A percentile compares a stretch with the other conserved stretches of the same genome.
Conservation (phyloP, 140 eudicot species). For the Erigeron philadelphicus region DNA sequence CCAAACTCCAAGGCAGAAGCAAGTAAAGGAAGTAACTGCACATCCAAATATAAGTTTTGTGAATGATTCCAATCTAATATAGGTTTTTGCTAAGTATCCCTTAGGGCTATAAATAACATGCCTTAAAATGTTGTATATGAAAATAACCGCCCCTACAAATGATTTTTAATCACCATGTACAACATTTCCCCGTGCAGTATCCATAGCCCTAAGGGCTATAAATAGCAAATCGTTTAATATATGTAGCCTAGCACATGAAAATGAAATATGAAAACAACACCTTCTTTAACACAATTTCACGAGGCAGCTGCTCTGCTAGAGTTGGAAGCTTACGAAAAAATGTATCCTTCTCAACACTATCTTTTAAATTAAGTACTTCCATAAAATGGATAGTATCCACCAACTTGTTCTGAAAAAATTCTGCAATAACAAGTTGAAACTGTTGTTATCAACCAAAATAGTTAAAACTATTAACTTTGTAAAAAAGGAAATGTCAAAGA, state of each 20-base stretch:
- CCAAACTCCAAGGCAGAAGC: conserved; percentile 92
- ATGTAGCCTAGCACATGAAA: not conserved
- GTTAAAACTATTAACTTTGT: not conserved
- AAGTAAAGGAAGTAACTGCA: conserved; percentile 71
- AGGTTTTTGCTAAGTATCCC: not conserved
- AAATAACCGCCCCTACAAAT: too few species aligned
- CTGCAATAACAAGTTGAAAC: conserved; percentile 36
- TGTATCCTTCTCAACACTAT: conserved; percentile 93
- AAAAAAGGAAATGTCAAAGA: not conserved
- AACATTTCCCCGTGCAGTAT: too few species aligned
- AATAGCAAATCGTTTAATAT: too few species aligned
- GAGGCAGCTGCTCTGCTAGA: conserved; percentile 94
- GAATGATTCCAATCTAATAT: not conserved
- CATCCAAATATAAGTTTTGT: conserved; percentile 1
- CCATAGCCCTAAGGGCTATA: too few species aligned
- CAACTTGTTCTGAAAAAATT: conserved; percentile 85
- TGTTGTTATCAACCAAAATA: not conserved
- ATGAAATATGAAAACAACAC: conserved; percentile 25
- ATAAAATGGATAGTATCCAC: conserved; percentile 89
- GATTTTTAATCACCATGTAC: too few species aligned
- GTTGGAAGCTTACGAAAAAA: conserved; percentile 96
- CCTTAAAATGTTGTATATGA: too few species aligned
- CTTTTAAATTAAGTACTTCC: conserved; percentile 84
- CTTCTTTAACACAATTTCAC: conserved; percentile 82
- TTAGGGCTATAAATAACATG: too few species aligned